A percentile compares a stretch with the other conserved stretches of the same genome.
These are phyloP conservation scores for Globisporangium recalcitrans DNA, from an alignment of 352 stramenopile species.

Conservation along the genomic window DNA sequence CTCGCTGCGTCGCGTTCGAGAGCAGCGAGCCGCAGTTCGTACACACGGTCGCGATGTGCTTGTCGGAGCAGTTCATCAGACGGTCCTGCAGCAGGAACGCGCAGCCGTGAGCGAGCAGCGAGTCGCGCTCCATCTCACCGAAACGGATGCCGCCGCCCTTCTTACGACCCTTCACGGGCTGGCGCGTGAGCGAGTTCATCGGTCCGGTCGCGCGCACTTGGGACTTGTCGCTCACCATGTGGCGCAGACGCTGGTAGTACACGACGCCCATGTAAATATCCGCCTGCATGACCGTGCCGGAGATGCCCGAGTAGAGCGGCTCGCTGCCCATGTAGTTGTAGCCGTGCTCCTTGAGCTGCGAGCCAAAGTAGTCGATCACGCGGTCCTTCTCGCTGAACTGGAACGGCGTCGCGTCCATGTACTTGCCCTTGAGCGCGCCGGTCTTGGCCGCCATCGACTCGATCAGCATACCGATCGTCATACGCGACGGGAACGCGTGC, in stretches of 20 bases:
- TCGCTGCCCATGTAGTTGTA: constrained; percentile 99
- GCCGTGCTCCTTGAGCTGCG: constrained; percentile 95
- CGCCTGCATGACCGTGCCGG: constrained; percentile 97
- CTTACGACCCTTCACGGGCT: constrained; percentile 99
- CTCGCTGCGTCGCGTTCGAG: constrained; percentile 82
- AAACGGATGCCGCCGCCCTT: constrained; percentile 98
- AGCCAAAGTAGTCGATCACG: constrained; percentile 99
- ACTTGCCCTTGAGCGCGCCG: constrained; percentile 96
- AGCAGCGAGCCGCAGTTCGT: constrained; percentile 87
- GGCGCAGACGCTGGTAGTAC: constrained; percentile 99
- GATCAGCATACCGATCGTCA: constrained; percentile 96
- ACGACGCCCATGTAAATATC: constrained; percentile 99
- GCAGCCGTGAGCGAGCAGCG: constrained; percentile 96
- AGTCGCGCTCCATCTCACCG: constrained; percentile 99
- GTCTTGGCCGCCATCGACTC: constrained; percentile 99
- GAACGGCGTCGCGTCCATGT: constrained; percentile 99
- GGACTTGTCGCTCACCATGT: constrained; percentile 99
- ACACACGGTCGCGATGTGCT: constrained; percentile 97
- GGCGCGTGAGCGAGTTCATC: constrained; percentile 98
- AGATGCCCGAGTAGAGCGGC: constrained; percentile 98
- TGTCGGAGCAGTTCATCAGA: constrained; percentile 99
- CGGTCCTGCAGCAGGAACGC: constrained; percentile 96
- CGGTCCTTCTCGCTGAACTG: constrained; percentile 98
- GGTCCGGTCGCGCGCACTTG: constrained; percentile 98
- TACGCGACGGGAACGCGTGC: constrained; percentile 97